Conservation (phyloP, 148 eudicot species). For the Vaccinium myrtillus region DNA sequence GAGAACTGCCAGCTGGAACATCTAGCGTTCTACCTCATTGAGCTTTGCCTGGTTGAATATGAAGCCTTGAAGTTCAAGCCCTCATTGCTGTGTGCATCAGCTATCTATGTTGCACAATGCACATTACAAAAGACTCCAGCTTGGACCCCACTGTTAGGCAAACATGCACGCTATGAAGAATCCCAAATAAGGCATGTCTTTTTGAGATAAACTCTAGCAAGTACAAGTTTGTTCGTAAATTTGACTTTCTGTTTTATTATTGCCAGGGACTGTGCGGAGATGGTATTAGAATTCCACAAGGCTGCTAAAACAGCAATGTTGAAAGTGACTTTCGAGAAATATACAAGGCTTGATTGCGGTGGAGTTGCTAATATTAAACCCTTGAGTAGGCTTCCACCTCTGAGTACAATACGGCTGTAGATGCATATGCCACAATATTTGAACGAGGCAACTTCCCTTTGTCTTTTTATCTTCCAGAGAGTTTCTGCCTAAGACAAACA, state of each 20-base stretch:
- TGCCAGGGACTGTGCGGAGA: slow-evolving; percentile 77
- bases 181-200: slow-evolving; percentile 57
- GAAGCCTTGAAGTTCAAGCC: slow-evolving; percentile 76
- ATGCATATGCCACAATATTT: neutral
- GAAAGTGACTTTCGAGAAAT: slow-evolving; percentile 71
- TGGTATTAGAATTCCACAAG: slow-evolving; percentile 62
- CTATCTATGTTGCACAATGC: slow-evolving; percentile 78
- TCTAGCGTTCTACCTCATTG: slow-evolving; percentile 90
- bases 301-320: slow-evolving; percentile 50
- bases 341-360: slow-evolving; percentile 33
- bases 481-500: neutral
- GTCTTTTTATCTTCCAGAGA: neutral
- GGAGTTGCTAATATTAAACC: slow-evolving; percentile 62
- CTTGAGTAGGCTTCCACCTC: slow-evolving; percentile 50
- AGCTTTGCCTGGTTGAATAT: slow-evolving; percentile 74
- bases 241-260: neutral
- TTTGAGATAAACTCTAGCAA: neutral
- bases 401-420: neutral
- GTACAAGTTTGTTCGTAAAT: neutral
- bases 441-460: neutral
- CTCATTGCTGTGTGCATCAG: slow-evolving; percentile 83
- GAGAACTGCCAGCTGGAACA: slow-evolving; percentile 60
- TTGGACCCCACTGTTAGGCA: slow-evolving; percentile 69
- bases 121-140: slow-evolving; percentile 55
- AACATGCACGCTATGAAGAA: slow-evolving; percentile 59